Percentiles rank a stretch among this genome's conserved stretches.
Evolutionary conservation across 306 rosid genomes (phyloP).

Genomic region (Lablab purpureus): DNA sequence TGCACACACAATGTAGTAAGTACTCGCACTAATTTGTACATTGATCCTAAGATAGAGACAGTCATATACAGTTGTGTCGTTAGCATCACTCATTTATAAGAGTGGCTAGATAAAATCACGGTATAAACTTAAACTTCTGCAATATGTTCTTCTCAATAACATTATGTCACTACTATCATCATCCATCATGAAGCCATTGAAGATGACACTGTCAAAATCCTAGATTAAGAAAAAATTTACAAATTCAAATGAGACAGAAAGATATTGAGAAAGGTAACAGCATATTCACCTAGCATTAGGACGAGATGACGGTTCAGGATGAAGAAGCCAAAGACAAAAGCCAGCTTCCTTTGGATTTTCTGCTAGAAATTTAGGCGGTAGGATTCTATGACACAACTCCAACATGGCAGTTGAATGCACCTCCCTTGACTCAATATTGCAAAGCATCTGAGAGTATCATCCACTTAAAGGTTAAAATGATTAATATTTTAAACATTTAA

Average conservation of each 20-base stretch:
- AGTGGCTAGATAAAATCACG: constrained; percentile 17
- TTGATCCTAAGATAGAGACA: background rate
- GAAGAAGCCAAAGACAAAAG: constrained; percentile 92
- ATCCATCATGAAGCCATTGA: constrained; percentile 15
- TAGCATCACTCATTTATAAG: background rate
- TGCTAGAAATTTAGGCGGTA: constrained; percentile 83
- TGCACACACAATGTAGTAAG: background rate
- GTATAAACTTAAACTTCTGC: background rate
- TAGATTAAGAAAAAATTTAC: background rate
- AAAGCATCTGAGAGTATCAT: constrained; percentile 64
- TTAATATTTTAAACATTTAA: constrained; percentile 26
- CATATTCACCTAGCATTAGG: constrained; percentile 76
- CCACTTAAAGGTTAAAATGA: constrained; percentile 41
- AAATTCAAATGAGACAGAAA: constrained; percentile 26
- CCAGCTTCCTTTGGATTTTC: constrained; percentile 90
- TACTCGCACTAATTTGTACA: background rate
- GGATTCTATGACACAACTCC: constrained; percentile 74
- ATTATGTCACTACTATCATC: constrained; percentile 3
- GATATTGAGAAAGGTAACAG: constrained; percentile 1
- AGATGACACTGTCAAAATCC: background rate
- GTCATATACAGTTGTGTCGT: background rate
- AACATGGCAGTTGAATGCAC: constrained; percentile 64
- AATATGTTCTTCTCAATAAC: background rate
- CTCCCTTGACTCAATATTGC: constrained; percentile 60
- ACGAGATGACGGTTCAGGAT: constrained; percentile 90